phyloP scores from a whole-genome alignment of 2,329 filamentous ascomycete species.

The Boeremia lycopersici region DNA sequence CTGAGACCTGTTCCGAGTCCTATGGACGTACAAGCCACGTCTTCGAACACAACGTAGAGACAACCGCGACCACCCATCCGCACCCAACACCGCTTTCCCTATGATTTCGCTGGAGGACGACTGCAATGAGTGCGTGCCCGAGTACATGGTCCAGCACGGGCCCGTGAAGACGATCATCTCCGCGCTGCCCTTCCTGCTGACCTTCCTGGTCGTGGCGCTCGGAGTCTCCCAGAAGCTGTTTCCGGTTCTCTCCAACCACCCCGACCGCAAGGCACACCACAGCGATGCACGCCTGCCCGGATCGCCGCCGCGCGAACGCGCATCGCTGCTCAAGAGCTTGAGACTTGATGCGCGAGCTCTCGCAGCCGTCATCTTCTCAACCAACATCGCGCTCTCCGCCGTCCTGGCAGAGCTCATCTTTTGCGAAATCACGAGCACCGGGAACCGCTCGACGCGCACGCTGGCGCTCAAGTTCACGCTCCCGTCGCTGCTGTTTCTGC shows the following conservation, averaged over 20 bases:
- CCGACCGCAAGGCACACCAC: conserved; percentile 65
- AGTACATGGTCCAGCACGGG: conserved; percentile 50
- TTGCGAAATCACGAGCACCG: conserved; percentile 79
- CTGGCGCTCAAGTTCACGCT: conserved; percentile 73
- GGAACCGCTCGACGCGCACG: conserved; percentile 70
- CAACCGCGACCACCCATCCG: conserved; percentile 4
- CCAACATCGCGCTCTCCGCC: conserved; percentile 76
- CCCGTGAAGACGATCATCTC: conserved; percentile 63
- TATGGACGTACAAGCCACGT: conserved; percentile 33
- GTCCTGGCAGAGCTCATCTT: conserved; percentile 82
- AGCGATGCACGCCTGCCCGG: conserved; percentile 65
- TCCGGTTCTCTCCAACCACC: conserved; percentile 67
- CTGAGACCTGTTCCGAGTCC: conserved; percentile 22
- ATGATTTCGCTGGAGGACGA: conserved; percentile 51
- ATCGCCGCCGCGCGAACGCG: conserved; percentile 29
- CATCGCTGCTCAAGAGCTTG: conserved; percentile 47
- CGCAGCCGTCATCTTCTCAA: conserved; percentile 71
- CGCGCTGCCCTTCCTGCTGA: conserved; percentile 70
- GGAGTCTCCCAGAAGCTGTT: conserved; percentile 73
- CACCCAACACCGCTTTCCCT: conserved; percentile 10
- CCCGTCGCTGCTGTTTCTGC: conserved; percentile 70
- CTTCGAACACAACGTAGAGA: conserved; percentile 8
- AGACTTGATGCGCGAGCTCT: conserved; percentile 45
- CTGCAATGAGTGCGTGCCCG: conserved; percentile 66
- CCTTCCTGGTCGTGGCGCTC: conserved; percentile 68